phyloP scores from a whole-genome alignment of 2,329 filamentous ascomycete species.

The Herpomyces periplanetae region DNA sequence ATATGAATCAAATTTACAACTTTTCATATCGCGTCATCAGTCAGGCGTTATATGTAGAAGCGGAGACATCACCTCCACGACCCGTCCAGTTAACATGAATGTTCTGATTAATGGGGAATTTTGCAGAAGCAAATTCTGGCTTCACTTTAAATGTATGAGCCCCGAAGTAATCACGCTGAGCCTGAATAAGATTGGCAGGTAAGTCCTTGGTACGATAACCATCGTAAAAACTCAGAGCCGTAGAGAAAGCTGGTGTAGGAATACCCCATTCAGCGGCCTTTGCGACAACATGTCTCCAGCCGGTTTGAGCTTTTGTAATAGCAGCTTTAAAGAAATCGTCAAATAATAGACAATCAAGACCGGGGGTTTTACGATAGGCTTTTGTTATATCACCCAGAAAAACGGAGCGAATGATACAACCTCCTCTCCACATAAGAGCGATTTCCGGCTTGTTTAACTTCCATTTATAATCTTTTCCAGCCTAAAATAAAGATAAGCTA shows the following conservation, averaged over 20 bases:
- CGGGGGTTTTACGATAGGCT: constrained; percentile 69
- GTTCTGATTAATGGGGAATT: constrained; percentile 49
- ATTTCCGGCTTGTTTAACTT: constrained; percentile 99
- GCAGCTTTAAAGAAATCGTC: constrained; percentile 99
- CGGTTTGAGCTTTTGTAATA: constrained; percentile 73
- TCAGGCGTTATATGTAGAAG: constrained; percentile 93
- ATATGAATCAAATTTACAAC: too few relatives aligned
- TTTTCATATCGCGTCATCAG: background rate
- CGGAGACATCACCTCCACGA: constrained; percentile 79
- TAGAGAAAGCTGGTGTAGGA: constrained; percentile 80
- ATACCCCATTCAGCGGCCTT: constrained; percentile 81
- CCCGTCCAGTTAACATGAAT: constrained; percentile 99
- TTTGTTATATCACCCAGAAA: constrained; percentile 98
- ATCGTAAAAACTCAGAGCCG: constrained; percentile 90
- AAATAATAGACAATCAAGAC: constrained; percentile 91
- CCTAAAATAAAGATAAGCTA: constrained; percentile 12
- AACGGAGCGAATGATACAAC: constrained; percentile 97
- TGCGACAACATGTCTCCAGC: constrained; percentile 64
- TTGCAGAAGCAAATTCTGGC: constrained; percentile 31
- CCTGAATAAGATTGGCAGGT: constrained; percentile 89
- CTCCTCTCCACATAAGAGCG: constrained; percentile 97
- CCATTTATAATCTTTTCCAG: constrained; percentile 80
- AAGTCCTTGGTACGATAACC: constrained; percentile 90
- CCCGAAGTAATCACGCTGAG: constrained; percentile 97
- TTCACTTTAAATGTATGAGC: constrained; percentile 54